Base-by-base conservation (phyloP, 1,139 yeast species). In the Scheffersomyces parashehatae region DNA sequence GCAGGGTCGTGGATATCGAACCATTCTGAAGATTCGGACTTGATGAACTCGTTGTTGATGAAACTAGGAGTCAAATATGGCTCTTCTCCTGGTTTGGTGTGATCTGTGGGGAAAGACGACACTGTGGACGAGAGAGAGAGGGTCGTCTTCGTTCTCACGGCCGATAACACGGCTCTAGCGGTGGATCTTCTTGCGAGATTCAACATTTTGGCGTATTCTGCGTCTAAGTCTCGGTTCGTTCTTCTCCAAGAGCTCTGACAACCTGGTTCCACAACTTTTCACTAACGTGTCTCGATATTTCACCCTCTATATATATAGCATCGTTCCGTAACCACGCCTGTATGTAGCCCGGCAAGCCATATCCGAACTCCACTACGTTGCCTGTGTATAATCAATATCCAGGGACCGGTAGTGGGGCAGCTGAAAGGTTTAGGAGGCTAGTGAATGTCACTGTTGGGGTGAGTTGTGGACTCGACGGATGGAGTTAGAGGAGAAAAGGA, bases 1-100 rank as follows among this genome's bases (percentile, higher is more conserved):
- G 93, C 88, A 11, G 93, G 93, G 60, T 85, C 93, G 58, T 77
- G 84, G 45, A 86, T 75, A 48, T 85, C 90, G 58, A 76, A 82
- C 90, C 90, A 85, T 52, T 76, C 74, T 15, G 62, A 55, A 12
- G 88, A 67, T 37, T 70, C 74, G 29, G 86, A 79, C 53, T 81
- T 75, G 53, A 81, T 67, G 46, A 80, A 72, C 66, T 82, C 58
- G 62, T 84, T 84, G 62, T 85, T 73, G 53, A 80, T 61, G 58
- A 81, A 85, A 44, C 73, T 67, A 42, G 83, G 83, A 14, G 88
- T 82, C 45, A 73, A 59, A 44, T 71, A 74, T 16, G 83, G 79
- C 54, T 68, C 70, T 31, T 66, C 67, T 33, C 65, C 61, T 29
- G 66, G 60, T 7, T 61, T 62, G 8, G 67, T 59, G 59, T 82